Percentiles rank a stretch among this genome's conserved stretches.
These are phyloP conservation scores for Aspergillus sclerotioniger DNA, from an alignment of 495 filamentous ascomycete genomes.

Conservation along the genomic window DNA sequence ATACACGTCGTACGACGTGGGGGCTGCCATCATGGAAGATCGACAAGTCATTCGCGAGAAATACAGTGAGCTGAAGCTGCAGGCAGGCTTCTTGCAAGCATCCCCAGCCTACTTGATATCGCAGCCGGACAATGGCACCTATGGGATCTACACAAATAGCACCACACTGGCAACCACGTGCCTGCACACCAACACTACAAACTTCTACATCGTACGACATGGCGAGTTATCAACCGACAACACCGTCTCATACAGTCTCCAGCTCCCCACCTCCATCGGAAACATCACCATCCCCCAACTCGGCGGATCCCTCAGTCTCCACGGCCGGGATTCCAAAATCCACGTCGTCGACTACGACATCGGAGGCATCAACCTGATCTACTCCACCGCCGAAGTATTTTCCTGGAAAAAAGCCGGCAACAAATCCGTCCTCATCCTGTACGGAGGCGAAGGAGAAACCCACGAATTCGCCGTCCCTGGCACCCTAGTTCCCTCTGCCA, in stretches of 20 bases:
- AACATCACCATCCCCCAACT: slow-evolving; percentile 57
- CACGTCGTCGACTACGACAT: slow-evolving; percentile 69
- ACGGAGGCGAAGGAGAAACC: slow-evolving; percentile 59
- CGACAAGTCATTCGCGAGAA: slow-evolving; percentile 61
- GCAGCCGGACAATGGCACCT: slow-evolving; percentile 37
- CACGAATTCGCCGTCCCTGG: slow-evolving; percentile 59
- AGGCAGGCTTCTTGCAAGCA: slow-evolving; percentile 65
- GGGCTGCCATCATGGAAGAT: slow-evolving; percentile 59
- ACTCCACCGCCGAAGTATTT: slow-evolving; percentile 70
- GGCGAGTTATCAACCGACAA: slow-evolving; percentile 48
- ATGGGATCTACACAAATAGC: slow-evolving; percentile 44
- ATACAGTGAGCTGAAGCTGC: slow-evolving; percentile 68
- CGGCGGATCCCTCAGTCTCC: slow-evolving; percentile 55
- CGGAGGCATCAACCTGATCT: slow-evolving; percentile 55
- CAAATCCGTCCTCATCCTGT: slow-evolving; percentile 59
- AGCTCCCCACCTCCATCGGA: slow-evolving; percentile 54
- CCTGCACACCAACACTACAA: slow-evolving; percentile 45
- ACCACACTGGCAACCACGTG: slow-evolving; percentile 52
- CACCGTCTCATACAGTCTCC: slow-evolving; percentile 54
- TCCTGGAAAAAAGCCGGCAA: slow-evolving; percentile 56
- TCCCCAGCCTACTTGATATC: slow-evolving; percentile 60
- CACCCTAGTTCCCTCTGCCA: slow-evolving; percentile 15
- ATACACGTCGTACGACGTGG: slow-evolving; percentile 52
- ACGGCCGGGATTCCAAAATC: slow-evolving; percentile 67
- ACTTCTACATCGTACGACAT: slow-evolving; percentile 62